Evolutionary conservation across 2,329 filamentous ascomycete species (phyloP).

Genomic region (Phyllosticta ampelicida): DNA sequence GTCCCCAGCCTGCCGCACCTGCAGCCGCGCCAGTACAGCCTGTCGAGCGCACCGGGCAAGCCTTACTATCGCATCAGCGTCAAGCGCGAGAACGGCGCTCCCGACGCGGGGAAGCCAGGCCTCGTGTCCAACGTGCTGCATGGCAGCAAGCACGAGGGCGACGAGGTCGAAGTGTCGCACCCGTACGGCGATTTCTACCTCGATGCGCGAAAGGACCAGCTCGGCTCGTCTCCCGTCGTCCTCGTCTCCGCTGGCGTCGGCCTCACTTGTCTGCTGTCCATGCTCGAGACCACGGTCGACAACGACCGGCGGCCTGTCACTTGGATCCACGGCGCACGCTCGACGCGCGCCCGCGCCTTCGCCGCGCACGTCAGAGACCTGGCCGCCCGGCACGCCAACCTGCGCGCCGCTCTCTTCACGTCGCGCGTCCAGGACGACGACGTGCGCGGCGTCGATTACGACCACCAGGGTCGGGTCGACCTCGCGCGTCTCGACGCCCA

Average conservation of each 20-base stretch:
- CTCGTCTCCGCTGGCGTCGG: slow-evolving; percentile 60
- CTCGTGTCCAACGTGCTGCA: slow-evolving; percentile 62
- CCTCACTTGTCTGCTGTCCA: slow-evolving; percentile 54
- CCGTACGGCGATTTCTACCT: slow-evolving; percentile 53
- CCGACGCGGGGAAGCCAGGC: slow-evolving; percentile 45
- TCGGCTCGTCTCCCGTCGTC: slow-evolving; percentile 43
- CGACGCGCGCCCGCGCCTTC: slow-evolving; percentile 45
- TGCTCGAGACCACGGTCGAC: slow-evolving; percentile 46
- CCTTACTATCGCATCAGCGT: slow-evolving; percentile 60
- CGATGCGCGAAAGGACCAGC: slow-evolving; percentile 26
- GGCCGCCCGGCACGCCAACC: slow-evolving; percentile 34
- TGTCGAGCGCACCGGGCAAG: slow-evolving; percentile 52
- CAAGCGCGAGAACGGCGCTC: slow-evolving; percentile 44
- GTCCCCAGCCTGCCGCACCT: slow-evolving; percentile 45
- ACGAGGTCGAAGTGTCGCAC: slow-evolving; percentile 54
- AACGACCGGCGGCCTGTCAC: slow-evolving; percentile 39
- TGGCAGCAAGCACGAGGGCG: slow-evolving; percentile 49
- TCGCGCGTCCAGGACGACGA: slow-evolving; percentile 37
- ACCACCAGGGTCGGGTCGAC: slow-evolving; percentile 48
- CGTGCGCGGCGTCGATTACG: slow-evolving; percentile 45
- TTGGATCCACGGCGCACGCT: slow-evolving; percentile 53
- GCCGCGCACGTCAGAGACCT: slow-evolving; percentile 37
- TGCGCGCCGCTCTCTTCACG: slow-evolving; percentile 48
- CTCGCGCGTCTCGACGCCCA: slow-evolving; percentile 45
- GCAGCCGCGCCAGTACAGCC: slow-evolving; percentile 62